Base-by-base conservation (phyloP, 352 stramenopile species). In the Elongisporangium prolatum region DNA sequence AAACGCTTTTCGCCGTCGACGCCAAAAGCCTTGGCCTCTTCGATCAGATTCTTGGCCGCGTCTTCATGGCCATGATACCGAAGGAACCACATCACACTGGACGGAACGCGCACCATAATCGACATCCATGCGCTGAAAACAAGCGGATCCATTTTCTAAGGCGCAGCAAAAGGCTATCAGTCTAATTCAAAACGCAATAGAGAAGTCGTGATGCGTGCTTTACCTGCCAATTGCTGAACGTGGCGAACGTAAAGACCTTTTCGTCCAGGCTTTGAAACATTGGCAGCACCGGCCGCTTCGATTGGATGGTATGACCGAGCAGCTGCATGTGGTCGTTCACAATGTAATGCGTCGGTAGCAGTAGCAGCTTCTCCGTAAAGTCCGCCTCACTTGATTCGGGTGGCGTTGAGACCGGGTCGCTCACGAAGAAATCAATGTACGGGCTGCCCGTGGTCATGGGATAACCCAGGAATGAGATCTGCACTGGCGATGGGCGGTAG, bases 141-240 rank as follows among this genome's bases (percentile, higher is more conserved):
- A 17, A 48, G 61, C 1, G 85, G 80, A 47, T 95, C 81, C 62
- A 96, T 90, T 71, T 96, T 96, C 66, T 83, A 53, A 11, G n/a
- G n/a, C n/a, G n/a, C n/a, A n/a, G n/a, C n/a, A n/a, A n/a, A n/a
- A n/a, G n/a, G n/a, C n/a, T n/a, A n/a, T n/a, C n/a, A n/a, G n/a
- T n/a, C n/a, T n/a, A n/a, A n/a, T n/a, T n/a, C n/a, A n/a, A n/a
- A n/a, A n/a, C n/a, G n/a, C n/a, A n/a, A n/a, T n/a, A 49, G n/a
- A 48, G 5, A 21, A 54, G 48, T 13, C 34, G 20, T 34, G 28
- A 9, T 0, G 16, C 3, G 47, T 9, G 5, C 52, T 55, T 5
- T 56, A 79, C 73, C 70, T 93, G 84, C 75, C 81, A 93, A 60
- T 94, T 93, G 69, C 83, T 93, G 60, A 96, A 91, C 14, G 81